Conservation (phyloP, 129 eudicot species). For the Daucus carota region DNA sequence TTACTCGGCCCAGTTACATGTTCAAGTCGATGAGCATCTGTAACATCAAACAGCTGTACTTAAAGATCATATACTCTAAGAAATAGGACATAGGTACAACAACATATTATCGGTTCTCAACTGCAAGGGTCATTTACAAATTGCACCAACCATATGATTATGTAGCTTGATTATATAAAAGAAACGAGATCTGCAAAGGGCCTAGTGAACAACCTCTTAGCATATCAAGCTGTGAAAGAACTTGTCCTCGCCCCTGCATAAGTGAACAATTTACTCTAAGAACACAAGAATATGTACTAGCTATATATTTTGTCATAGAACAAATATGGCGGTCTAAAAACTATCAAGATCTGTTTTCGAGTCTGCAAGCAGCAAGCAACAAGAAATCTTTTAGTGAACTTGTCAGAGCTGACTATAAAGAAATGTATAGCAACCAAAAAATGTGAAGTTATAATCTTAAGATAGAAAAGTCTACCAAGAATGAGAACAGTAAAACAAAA, state of each 20-base stretch:
- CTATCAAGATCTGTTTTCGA: too few relatives aligned
- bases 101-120: not conserved
- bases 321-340: not conserved
- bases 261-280: not conserved
- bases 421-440: not conserved
- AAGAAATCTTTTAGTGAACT: too few relatives aligned
- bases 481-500: not conserved
- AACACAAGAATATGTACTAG: not conserved
- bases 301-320: not conserved
- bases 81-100: not conserved
- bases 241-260: slow-evolving; percentile 43
- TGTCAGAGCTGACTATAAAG: too few relatives aligned
- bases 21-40: slow-evolving; percentile 45
- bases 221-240: slow-evolving; percentile 70
- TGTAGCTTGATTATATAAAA: not conserved
- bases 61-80: not conserved
- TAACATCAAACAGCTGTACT: slow-evolving; percentile 13
- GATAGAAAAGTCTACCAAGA: not conserved
- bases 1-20: slow-evolving; percentile 18
- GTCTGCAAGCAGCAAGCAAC: too few relatives aligned
- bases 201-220: slow-evolving; percentile 41
- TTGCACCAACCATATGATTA: not conserved
- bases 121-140: not conserved
- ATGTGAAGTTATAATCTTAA: not conserved
- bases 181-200: not conserved